phyloP scores from a whole-genome alignment of 225 moss, liverwort and hornwort genomes.

The Sphagnum contortum region DNA sequence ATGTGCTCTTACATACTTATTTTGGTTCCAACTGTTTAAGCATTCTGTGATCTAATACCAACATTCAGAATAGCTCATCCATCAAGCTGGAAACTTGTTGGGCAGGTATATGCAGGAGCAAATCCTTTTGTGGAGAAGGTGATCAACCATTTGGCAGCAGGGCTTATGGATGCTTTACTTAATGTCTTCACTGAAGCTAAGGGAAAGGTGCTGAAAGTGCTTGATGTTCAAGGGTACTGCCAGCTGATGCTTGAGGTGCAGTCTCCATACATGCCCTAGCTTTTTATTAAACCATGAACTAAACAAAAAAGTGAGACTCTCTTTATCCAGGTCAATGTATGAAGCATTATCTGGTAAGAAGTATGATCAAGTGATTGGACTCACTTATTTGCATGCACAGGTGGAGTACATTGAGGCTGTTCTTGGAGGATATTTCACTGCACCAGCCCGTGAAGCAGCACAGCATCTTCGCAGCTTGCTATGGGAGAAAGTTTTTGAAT shows the following conservation, averaged over 20 bases:
- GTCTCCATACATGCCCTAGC: background rate
- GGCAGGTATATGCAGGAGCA: conserved; percentile 74
- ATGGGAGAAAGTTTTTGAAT: conserved; percentile 66
- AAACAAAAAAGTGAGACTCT: too few relatives aligned
- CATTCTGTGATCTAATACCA: too few relatives aligned
- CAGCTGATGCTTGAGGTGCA: conserved; percentile 88
- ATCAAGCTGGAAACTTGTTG: background rate
- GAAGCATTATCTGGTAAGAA: background rate
- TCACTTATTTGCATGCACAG: conserved; percentile 17
- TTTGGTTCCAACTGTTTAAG: too few relatives aligned
- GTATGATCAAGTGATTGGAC: background rate
- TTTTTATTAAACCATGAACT: too few relatives aligned
- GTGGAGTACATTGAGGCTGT: conserved; percentile 91
- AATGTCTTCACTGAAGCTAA: conserved; percentile 86
- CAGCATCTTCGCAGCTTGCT: conserved; percentile 67
- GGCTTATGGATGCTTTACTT: conserved; percentile 67
- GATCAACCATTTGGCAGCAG: conserved; percentile 65
- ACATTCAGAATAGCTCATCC: too few relatives aligned
- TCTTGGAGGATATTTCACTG: conserved; percentile 55
- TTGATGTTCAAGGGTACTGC: conserved; percentile 89
- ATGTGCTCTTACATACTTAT: too few relatives aligned
- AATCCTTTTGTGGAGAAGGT: conserved; percentile 84
- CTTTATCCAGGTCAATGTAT: too few relatives aligned
- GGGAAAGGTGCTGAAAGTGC: conserved; percentile 57
- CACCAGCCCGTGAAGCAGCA: conserved; percentile 64